Percentiles rank a stretch among this genome's conserved stretches.
These are phyloP conservation scores for Ascosphaera acerosa DNA, from an alignment of 2,329 filamentous ascomycete genomes.

Conservation along the genomic window DNA sequence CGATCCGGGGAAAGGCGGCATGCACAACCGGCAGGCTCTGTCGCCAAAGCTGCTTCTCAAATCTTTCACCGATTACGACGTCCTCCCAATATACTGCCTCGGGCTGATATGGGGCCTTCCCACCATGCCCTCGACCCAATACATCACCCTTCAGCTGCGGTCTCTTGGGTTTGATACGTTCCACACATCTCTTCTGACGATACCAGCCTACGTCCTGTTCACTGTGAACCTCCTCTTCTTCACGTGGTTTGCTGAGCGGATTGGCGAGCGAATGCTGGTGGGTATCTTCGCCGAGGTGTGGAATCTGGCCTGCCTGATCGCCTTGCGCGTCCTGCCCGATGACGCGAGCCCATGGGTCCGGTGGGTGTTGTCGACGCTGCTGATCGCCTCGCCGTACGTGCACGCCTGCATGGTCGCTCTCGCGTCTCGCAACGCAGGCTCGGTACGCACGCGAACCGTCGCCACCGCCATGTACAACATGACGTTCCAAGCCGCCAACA, in stretches of 20 bases:
- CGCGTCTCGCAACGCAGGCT: conserved; percentile 20
- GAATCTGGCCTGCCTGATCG: conserved; percentile 26
- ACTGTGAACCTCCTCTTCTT: conserved; percentile 30
- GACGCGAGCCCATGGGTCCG: conserved; percentile 26
- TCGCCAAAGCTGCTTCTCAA: conserved; percentile 23
- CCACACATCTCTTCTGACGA: conserved; percentile 36
- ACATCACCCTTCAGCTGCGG: conserved; percentile 20
- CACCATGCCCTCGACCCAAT: conserved; percentile 12
- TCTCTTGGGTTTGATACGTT: conserved; percentile 33
- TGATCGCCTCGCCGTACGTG: conserved; percentile 32
- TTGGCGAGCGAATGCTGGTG: conserved; percentile 29
- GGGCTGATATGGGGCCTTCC: conserved; percentile 22
- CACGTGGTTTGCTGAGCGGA: conserved; percentile 29
- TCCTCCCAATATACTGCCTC: conserved; percentile 30
- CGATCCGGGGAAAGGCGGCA: conserved; percentile 31
- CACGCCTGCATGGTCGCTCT: conserved; percentile 28
- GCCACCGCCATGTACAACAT: conserved; percentile 23
- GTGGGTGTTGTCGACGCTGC: conserved; percentile 26
- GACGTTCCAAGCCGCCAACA: conserved; percentile 19
- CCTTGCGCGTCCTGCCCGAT: conserved; percentile 24
- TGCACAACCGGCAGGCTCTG: conserved; percentile 34
- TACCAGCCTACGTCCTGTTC: conserved; percentile 30
- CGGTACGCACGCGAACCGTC: conserved; percentile 19
- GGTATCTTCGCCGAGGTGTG: conserved; percentile 28
- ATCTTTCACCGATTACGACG: conserved; percentile 28